Conservation (phyloP, 495 filamentous ascomycete species). For the Oleoguttula mirabilis region DNA sequence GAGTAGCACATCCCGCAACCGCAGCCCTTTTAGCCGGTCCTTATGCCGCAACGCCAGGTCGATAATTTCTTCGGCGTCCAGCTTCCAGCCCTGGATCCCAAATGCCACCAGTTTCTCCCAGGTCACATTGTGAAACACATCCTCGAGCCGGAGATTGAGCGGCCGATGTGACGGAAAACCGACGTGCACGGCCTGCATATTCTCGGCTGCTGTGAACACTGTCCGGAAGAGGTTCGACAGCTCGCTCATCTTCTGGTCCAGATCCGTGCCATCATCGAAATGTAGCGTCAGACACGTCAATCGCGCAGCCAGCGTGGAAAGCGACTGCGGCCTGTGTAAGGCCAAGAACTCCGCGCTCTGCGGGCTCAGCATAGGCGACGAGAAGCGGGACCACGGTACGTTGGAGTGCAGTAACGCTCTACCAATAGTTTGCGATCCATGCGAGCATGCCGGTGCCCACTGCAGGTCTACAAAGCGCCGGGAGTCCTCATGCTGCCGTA, state of each 20-base stretch:
- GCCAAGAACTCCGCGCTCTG: constrained; percentile 43
- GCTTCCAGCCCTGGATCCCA: constrained; percentile 52
- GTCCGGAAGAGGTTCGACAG: constrained; percentile 44
- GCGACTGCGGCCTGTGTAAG: constrained; percentile 33
- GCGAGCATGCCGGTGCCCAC: constrained; percentile 53
- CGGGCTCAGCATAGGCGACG: constrained; percentile 52
- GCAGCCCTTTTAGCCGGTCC: constrained; percentile 43
- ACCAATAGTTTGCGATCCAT: constrained; percentile 46
- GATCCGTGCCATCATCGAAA: constrained; percentile 45
- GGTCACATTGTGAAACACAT: constrained; percentile 49
- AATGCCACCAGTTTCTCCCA: constrained; percentile 52
- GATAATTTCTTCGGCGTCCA: constrained; percentile 49
- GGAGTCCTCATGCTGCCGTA: constrained; percentile 28
- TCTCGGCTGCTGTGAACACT: constrained; percentile 46
- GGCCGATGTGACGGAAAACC: constrained; percentile 49
- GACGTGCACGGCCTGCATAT: constrained; percentile 53
- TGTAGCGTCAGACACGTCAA: constrained; percentile 39
- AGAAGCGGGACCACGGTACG: constrained; percentile 47
- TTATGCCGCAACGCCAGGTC: constrained; percentile 44
- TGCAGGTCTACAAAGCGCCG: constrained; percentile 34
- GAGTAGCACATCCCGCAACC: constrained; percentile 46
- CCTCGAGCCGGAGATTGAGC: constrained; percentile 43
- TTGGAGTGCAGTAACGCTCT: constrained; percentile 43
- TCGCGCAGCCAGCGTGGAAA: constrained; percentile 42
- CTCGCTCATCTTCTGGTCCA: constrained; percentile 42